Evolutionary conservation across 305 asterid genomes (phyloP).

Genomic region (Solanum hybrid): DNA sequence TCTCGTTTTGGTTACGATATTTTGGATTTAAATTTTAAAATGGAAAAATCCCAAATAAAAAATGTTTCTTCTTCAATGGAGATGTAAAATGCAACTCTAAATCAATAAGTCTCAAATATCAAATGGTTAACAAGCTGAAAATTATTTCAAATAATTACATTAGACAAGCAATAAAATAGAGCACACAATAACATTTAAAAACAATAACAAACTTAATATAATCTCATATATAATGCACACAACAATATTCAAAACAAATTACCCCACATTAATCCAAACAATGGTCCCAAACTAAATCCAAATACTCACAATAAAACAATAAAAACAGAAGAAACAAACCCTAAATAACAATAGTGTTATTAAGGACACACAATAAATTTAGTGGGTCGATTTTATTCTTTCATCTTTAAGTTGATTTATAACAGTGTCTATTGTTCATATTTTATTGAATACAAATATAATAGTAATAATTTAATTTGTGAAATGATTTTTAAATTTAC

Average conservation of each 20-base stretch:
- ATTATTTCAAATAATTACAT: neutral
- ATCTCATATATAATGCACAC: neutral
- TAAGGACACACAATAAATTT: no score
- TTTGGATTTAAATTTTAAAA: neutral
- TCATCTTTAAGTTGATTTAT: no score
- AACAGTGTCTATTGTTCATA: no score
- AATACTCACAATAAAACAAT: neutral
- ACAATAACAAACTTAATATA: neutral
- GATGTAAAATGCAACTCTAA: neutral
- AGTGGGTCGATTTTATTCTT: no score
- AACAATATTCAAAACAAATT: neutral
- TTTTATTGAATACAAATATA: neutral
- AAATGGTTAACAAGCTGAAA: neutral
- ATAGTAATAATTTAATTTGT: no score
- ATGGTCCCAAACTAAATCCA: neutral
- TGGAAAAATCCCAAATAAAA: neutral
- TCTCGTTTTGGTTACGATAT: rapidly evolving
- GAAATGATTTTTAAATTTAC: no score
- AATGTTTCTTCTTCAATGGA: neutral
- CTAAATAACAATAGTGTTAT: neutral
- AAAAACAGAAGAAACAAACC: neutral
- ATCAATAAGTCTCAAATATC: no score
- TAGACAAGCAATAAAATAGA: neutral
- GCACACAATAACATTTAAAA: neutral
- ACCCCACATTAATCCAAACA: neutral